Percentiles rank a stretch among this genome's conserved stretches.
phyloP scores from a whole-genome alignment of 164 flowering plant species.

The Nymphaea colorata region DNA sequence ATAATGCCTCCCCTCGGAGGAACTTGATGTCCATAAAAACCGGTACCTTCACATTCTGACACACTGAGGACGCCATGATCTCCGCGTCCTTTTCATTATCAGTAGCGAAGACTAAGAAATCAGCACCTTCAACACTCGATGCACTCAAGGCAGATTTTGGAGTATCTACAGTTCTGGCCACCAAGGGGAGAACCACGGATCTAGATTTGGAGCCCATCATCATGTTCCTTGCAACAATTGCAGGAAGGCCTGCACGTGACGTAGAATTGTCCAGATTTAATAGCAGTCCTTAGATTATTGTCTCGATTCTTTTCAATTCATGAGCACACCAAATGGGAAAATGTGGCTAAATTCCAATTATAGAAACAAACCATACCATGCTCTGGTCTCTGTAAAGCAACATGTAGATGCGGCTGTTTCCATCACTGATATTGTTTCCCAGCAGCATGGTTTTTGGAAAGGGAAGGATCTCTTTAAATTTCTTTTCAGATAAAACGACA shows the following conservation, averaged over 20 bases:
- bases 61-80: conserved; percentile 16
- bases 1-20: conserved; percentile 8
- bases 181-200: conserved; percentile 70
- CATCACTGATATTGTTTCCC: too few relatives aligned
- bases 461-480: too few relatives aligned
- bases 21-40: conserved; percentile 31
- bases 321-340: too few relatives aligned
- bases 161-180: conserved; percentile 57
- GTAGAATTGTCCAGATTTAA: neutral
- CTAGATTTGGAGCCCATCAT: conserved; percentile 66
- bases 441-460: too few relatives aligned
- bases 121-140: conserved; percentile 82
- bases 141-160: conserved; percentile 52
- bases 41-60: conserved; percentile 56
- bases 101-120: conserved; percentile 46
- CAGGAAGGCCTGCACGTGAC: conserved; percentile 58
- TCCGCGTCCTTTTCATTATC: conserved; percentile 18
- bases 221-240: conserved; percentile 79
- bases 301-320: too few relatives aligned
- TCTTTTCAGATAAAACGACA: too few relatives aligned
- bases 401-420: too few relatives aligned
- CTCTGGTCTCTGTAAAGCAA: too few relatives aligned
- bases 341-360: too few relatives aligned
- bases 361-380: too few relatives aligned
- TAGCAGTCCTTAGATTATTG: too few relatives aligned